These are phyloP conservation scores for Olyra latifolia DNA, from an alignment of 176 grass and related monocot species.

Conservation along the genomic window DNA sequence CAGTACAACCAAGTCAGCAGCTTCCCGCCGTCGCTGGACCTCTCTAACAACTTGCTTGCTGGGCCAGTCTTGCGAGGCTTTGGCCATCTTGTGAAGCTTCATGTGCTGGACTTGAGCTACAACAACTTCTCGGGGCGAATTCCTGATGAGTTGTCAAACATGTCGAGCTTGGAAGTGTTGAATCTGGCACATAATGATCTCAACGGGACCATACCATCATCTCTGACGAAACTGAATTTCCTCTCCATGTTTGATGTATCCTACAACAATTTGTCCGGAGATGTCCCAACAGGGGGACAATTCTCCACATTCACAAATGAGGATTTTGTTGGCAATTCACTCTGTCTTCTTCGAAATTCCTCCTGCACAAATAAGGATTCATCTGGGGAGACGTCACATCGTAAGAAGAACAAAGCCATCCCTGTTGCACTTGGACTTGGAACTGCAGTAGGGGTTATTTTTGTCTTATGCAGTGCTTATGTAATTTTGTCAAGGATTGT, in stretches of 20 bases:
- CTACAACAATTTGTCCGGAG: slow-evolving; percentile 64
- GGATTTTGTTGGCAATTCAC: slow-evolving; percentile 74
- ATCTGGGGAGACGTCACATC: neutral
- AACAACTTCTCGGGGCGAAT: slow-evolving; percentile 83
- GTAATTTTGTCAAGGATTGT: slow-evolving; percentile 49
- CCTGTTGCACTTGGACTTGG: slow-evolving; percentile 52
- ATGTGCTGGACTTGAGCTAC: slow-evolving; percentile 62
- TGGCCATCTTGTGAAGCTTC: slow-evolving; percentile 59
- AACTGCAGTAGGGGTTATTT: slow-evolving; percentile 47
- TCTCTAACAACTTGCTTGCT: slow-evolving; percentile 61
- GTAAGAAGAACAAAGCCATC: slow-evolving; percentile 49
- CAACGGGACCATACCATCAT: slow-evolving; percentile 70
- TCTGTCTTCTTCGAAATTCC: slow-evolving; percentile 46
- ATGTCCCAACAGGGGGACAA: slow-evolving; percentile 75
- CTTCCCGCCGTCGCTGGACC: slow-evolving; percentile 74
- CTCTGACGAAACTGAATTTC: slow-evolving; percentile 73
- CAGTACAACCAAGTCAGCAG: slow-evolving; percentile 89
- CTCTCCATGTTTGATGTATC: slow-evolving; percentile 82
- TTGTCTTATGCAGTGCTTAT: slow-evolving; percentile 47
- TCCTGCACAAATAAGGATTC: neutral
- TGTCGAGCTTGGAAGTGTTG: slow-evolving; percentile 70
- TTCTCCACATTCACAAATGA: slow-evolving; percentile 68
- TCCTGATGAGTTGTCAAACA: slow-evolving; percentile 65
- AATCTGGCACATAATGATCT: slow-evolving; percentile 80
- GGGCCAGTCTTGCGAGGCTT: slow-evolving; percentile 58